A percentile compares a stretch with the other conserved stretches of the same genome.
Evolutionary conservation across 345 rosid genomes (phyloP).

Genomic region (Eucalyptus sideroxylon): DNA sequence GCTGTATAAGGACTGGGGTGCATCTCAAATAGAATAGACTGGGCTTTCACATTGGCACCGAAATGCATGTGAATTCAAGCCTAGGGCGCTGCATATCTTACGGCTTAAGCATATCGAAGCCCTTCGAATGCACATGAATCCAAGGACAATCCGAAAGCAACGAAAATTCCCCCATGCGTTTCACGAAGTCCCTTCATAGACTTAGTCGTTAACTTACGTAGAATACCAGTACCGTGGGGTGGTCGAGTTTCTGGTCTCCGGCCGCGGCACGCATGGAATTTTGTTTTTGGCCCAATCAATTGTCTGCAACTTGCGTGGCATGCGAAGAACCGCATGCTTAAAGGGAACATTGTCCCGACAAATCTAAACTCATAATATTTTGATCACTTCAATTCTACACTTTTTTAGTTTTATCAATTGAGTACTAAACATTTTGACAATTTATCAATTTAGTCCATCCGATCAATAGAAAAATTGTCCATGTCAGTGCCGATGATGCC

Average conservation of each 20-base stretch:
- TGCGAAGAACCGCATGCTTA: background rate
- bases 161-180: background rate
- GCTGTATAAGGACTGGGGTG: too few relatives aligned
- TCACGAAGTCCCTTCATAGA: background rate
- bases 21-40: too few relatives aligned
- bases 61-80: too few relatives aligned
- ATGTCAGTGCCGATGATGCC: rapidly evolving
- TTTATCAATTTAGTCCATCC: too few relatives aligned
- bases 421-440: too few relatives aligned
- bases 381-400: too few relatives aligned
- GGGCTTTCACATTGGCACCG: too few relatives aligned
- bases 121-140: background rate
- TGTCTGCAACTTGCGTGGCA: background rate
- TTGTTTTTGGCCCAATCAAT: background rate
- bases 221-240: background rate
- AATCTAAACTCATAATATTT: background rate
- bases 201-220: background rate
- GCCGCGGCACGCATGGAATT: background rate
- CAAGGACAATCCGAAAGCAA: background rate
- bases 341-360: background rate
- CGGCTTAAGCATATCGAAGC: background rate
- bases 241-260: background rate
- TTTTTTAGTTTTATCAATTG: too few relatives aligned
- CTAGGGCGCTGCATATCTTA: too few relatives aligned
- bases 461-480: too few relatives aligned